Evolutionary conservation across 1,284 basidiomycete species (phyloP).

Genomic region (Mrakiaceae sp.): DNA sequence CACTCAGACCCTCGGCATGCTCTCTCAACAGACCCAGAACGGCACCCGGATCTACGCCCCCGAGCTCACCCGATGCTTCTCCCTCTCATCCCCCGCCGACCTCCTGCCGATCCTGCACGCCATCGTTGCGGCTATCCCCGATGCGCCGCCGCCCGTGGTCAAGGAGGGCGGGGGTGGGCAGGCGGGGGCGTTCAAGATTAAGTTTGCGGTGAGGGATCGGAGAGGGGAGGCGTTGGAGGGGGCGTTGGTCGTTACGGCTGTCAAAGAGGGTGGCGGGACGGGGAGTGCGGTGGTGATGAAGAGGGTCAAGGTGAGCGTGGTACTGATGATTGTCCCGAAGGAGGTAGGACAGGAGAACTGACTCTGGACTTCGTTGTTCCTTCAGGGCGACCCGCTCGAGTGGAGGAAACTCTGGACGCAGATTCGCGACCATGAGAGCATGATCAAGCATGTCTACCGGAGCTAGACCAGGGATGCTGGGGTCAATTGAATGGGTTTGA

Average conservation of each 20-base stretch:
- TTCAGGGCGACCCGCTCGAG: constrained; percentile 31
- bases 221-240: constrained; percentile 20
- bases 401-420: constrained; percentile 29
- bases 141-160: constrained; percentile 13
- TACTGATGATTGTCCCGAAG: not conserved
- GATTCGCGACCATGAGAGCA: constrained; percentile 11
- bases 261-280: constrained; percentile 7
- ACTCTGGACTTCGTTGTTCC: not conserved
- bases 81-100: constrained; percentile 4
- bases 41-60: not conserved
- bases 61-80: constrained; percentile 14
- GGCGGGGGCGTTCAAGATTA: constrained; percentile 4
- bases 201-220: constrained; percentile 17
- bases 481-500: too few relatives aligned
- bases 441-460: constrained; percentile 9
- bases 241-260: constrained; percentile 9
- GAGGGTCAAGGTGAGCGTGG: constrained; percentile 23
- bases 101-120: constrained; percentile 17
- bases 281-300: constrained; percentile 23
- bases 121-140: constrained; percentile 20
- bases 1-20: constrained; percentile 9
- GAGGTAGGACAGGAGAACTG: too few relatives aligned
- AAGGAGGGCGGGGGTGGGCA: constrained; percentile 11
- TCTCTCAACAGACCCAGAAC: constrained; percentile 8
- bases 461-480: too few relatives aligned